These are phyloP conservation scores for Euphorbia tirucalli DNA, from an alignment of 345 rosid genomes.

Conservation along the genomic window DNA sequence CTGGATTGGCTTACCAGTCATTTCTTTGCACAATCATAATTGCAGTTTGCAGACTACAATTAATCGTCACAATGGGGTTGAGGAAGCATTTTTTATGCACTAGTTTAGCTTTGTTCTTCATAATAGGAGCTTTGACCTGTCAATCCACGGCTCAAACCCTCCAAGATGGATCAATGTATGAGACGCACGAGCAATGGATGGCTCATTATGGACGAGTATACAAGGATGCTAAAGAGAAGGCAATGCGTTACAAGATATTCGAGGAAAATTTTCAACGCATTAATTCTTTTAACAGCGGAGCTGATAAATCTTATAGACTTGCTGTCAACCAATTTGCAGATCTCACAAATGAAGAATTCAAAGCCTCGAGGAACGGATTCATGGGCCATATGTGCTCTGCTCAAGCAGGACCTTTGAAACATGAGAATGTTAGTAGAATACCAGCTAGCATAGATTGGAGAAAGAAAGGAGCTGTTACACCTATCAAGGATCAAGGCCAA, in stretches of 20 bases:
- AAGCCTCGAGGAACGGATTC: conserved; percentile 2
- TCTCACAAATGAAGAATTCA: conserved; percentile 18
- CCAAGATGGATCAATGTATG: background rate
- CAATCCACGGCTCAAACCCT: conserved; percentile 6
- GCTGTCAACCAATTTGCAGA: conserved; percentile 14
- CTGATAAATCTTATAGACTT: conserved; percentile 3
- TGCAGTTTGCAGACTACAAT: too few species aligned
- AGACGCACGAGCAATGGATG: conserved; percentile 10
- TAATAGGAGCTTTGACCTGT: conserved; percentile 7
- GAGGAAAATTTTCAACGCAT: conserved; percentile 7
- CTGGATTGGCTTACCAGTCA: background rate
- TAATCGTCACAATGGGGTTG: background rate
- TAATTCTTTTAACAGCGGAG: background rate
- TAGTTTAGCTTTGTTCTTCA: conserved; percentile 1
- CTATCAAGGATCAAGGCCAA: conserved; percentile 18
- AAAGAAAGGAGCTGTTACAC: conserved; percentile 17
- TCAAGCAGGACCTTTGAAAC: conserved; percentile 2
- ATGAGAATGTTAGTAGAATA: background rate
- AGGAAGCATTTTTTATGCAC: background rate
- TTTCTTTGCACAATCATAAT: background rate
- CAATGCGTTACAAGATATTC: conserved; percentile 10
- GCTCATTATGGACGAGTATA: conserved; percentile 7
- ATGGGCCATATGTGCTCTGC: conserved; percentile 11
- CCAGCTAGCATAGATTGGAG: conserved; percentile 17
- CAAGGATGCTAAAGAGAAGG: conserved; percentile 14